These are phyloP conservation scores for Aspergillus proliferans DNA, from an alignment of 2,329 filamentous ascomycete genomes.

Conservation along the genomic window DNA sequence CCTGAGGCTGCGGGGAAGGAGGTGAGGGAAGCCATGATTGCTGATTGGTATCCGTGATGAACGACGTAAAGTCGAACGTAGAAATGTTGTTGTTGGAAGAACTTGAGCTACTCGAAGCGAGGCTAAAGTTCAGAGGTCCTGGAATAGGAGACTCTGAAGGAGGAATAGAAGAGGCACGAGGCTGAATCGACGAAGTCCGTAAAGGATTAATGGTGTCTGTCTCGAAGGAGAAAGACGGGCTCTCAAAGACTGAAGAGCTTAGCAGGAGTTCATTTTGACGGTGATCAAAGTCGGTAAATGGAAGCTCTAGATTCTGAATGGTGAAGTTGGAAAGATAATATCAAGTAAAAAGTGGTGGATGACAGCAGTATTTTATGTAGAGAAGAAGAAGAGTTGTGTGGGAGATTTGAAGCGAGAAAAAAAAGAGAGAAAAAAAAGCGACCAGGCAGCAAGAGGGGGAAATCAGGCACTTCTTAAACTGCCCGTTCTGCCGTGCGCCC, in stretches of 20 bases:
- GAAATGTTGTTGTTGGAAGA: constrained; percentile 29
- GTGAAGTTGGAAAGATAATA: constrained; percentile 6
- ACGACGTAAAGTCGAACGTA: constrained; percentile 41
- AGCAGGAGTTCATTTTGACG: constrained; percentile 37
- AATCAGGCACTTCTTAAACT: constrained; percentile 36
- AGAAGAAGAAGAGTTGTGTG: constrained; percentile 5
- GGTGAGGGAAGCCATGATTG: constrained; percentile 44
- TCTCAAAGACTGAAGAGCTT: constrained; percentile 25
- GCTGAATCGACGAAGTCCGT: constrained; percentile 20
- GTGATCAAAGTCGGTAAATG: constrained; percentile 15
- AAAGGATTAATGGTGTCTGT: constrained; percentile 38
- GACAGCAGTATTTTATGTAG: not conserved
- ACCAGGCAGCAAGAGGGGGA: constrained; percentile 31
- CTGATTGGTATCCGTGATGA: constrained; percentile 45
- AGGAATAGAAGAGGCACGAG: constrained; percentile 22
- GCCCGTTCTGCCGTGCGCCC: constrained; percentile 16
- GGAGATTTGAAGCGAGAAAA: constrained; percentile 8
- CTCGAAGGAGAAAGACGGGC: constrained; percentile 32
- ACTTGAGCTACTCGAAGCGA: constrained; percentile 39
- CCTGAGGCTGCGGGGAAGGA: constrained; percentile 38
- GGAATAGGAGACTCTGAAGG: constrained; percentile 39
- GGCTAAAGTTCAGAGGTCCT: constrained; percentile 43
- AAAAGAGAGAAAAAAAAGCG: constrained; percentile 15
- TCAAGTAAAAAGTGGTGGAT: constrained; percentile 1
- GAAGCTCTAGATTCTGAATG: constrained; percentile 8